Percentiles rank a stretch among this genome's conserved stretches.
phyloP scores from a whole-genome alignment of 2,329 filamentous ascomycete species.

The Fusarium guadeloupense region DNA sequence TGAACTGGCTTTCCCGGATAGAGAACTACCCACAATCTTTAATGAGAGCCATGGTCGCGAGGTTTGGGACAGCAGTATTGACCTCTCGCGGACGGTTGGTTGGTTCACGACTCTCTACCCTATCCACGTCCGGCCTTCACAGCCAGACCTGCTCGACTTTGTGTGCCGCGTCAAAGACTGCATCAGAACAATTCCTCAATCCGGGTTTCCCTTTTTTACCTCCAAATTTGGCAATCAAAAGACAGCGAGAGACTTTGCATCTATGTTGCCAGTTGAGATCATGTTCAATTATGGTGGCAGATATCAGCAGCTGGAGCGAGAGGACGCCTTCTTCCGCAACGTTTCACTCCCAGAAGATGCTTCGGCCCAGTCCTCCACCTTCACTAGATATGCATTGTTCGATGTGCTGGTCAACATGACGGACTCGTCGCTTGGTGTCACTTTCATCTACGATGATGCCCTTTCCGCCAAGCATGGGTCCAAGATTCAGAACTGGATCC shows the following conservation, averaged over 20 bases:
- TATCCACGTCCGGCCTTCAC: slow-evolving; percentile 4
- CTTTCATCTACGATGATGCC: neutral
- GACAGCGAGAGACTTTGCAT: slow-evolving; percentile 38
- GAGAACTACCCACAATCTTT: slow-evolving; percentile 40
- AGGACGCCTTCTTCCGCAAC: neutral
- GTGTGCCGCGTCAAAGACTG: slow-evolving; percentile 29
- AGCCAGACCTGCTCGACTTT: slow-evolving; percentile 2
- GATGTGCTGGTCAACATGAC: neutral
- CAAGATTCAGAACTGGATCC: neutral
- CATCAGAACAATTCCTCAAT: slow-evolving; percentile 12
- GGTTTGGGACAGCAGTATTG: slow-evolving; percentile 39
- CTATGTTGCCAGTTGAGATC: slow-evolving; percentile 47
- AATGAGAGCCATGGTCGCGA: slow-evolving; percentile 49
- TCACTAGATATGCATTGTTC: neutral
- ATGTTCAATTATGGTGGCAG: slow-evolving; percentile 36
- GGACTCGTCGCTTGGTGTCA: neutral
- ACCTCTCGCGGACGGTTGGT: slow-evolving; percentile 47
- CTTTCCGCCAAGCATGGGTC: neutral
- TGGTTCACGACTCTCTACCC: slow-evolving; percentile 50
- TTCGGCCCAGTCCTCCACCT: neutral
- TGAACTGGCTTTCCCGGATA: slow-evolving; percentile 36
- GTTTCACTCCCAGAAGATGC: neutral
- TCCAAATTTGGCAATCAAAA: slow-evolving; percentile 21
- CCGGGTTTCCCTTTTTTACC: slow-evolving; percentile 31
- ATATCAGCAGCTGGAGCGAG: slow-evolving; percentile 29